A percentile compares a stretch with the other conserved stretches of the same genome.
Evolutionary conservation across 768 basidiomycete genomes (phyloP).

Genomic region (Collybia sordida): DNA sequence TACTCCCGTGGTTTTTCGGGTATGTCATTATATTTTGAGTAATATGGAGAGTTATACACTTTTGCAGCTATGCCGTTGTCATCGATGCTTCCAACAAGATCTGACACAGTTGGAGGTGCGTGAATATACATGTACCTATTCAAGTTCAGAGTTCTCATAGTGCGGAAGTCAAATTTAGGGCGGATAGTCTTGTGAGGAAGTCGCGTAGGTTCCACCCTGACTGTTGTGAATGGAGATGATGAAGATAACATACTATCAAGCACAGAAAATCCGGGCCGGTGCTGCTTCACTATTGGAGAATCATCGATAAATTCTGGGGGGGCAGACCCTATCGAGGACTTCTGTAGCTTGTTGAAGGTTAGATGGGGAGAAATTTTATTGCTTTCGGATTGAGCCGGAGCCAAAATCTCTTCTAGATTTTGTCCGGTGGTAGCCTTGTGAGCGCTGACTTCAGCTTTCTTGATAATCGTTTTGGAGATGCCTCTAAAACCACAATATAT

Average conservation of each 20-base stretch:
- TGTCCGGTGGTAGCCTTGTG: too few relatives aligned
- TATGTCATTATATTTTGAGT: constrained; percentile 69
- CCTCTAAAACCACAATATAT: too few relatives aligned
- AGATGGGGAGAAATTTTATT: too few relatives aligned
- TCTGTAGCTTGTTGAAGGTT: too few relatives aligned
- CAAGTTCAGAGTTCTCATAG: constrained; percentile 22
- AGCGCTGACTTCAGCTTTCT: too few relatives aligned
- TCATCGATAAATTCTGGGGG: too few relatives aligned
- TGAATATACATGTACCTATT: constrained; percentile 47
- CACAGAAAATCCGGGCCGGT: background rate
- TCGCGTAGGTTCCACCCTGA: background rate
- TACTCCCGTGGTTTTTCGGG: constrained; percentile 72
- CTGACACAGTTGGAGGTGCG: constrained; percentile 50
- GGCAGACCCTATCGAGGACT: background rate
- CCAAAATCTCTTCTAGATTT: too few relatives aligned
- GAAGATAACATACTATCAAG: constrained; percentile 6
- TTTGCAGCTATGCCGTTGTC: constrained; percentile 50
- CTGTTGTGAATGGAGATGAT: background rate
- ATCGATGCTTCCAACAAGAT: constrained; percentile 45
- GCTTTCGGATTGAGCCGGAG: too few relatives aligned
- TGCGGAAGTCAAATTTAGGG: constrained; percentile 25
- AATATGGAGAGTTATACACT: constrained; percentile 79
- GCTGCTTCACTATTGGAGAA: background rate
- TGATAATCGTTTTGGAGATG: too few relatives aligned
- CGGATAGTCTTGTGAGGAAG: constrained; percentile 15